These are phyloP conservation scores for Samsoniella hepiali DNA, from an alignment of 2,329 filamentous ascomycete genomes.

Conservation along the genomic window DNA sequence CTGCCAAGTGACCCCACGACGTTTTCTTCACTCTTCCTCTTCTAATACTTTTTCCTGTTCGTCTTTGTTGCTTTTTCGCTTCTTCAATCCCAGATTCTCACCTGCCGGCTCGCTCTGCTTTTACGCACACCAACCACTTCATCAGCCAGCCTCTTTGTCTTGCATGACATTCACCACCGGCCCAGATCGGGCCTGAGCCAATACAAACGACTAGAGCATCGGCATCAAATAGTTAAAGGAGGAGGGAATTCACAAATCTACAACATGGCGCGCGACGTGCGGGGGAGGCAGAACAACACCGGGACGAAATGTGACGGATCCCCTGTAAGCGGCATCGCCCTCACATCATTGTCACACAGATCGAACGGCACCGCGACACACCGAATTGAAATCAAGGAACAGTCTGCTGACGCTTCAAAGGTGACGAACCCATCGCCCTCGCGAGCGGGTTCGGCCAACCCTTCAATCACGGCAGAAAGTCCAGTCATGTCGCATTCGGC, in stretches of 20 bases:
- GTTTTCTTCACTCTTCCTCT: neutral
- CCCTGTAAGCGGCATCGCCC: neutral
- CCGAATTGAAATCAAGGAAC: neutral
- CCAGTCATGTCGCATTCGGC: neutral
- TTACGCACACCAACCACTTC: neutral
- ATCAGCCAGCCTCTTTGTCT: neutral
- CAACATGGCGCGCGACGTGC: slow-evolving; percentile 2
- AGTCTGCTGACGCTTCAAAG: slow-evolving; percentile 1
- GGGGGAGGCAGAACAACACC: neutral
- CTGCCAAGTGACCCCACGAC: neutral
- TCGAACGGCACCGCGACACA: neutral
- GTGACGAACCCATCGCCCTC: neutral
- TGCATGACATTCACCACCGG: slow-evolving; percentile 9
- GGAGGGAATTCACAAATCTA: too few relatives aligned
- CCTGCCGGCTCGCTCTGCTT: neutral
- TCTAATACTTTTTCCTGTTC: neutral
- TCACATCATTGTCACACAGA: neutral
- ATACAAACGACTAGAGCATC: neutral
- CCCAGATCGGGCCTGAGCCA: slow-evolving; percentile 6
- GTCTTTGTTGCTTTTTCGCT: neutral
- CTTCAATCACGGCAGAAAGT: neutral
- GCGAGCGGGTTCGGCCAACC: neutral
- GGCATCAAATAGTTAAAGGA: neutral
- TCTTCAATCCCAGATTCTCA: neutral
- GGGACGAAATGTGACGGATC: neutral